A percentile compares a stretch with the other conserved stretches of the same genome.
Evolutionary conservation across 1,284 basidiomycete species (phyloP).

Genomic region (Anthracocystis setariae): DNA sequence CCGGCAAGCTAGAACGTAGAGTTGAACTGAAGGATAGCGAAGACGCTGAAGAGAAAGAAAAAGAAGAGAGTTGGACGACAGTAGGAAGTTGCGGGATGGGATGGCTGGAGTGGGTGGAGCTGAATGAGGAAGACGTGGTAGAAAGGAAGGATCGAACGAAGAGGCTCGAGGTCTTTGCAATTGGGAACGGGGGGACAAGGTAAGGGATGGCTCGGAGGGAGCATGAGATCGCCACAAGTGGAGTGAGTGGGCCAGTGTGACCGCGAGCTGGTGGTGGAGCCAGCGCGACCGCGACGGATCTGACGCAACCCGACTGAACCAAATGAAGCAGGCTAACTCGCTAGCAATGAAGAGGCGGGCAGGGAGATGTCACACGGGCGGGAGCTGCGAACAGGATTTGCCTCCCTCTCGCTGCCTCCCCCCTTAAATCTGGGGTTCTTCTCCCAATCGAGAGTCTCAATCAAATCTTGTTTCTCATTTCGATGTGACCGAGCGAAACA

Average conservation of each 20-base stretch:
- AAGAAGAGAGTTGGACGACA: slow-evolving; percentile 1
- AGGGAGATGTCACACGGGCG: not conserved
- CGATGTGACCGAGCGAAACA: too few species aligned
- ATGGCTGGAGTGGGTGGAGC: too few species aligned
- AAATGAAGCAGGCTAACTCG: too few species aligned
- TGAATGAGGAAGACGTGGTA: slow-evolving; percentile 7
- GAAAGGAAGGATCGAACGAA: slow-evolving; percentile 4
- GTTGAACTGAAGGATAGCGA: slow-evolving; percentile 1
- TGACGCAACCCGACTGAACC: too few species aligned
- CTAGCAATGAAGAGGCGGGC: not conserved
- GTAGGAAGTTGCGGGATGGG: too few species aligned
- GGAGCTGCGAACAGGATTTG: not conserved
- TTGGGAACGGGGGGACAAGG: not conserved
- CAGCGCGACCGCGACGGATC: slow-evolving; percentile 8
- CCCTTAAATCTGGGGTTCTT: slow-evolving; percentile 13
- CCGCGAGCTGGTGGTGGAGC: slow-evolving; percentile 12
- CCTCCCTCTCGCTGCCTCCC: not conserved
- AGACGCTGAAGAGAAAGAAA: slow-evolving; percentile 5
- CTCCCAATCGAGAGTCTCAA: not conserved
- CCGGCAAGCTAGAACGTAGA: not conserved
- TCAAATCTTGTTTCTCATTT: not conserved
- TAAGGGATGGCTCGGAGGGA: slow-evolving; percentile 2
- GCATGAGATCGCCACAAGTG: slow-evolving; percentile 3
- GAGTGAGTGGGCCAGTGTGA: too few species aligned
- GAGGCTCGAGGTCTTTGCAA: not conserved